Conservation (phyloP, 1,284 basidiomycete genomes). For the Albatrellus sp. region DNA sequence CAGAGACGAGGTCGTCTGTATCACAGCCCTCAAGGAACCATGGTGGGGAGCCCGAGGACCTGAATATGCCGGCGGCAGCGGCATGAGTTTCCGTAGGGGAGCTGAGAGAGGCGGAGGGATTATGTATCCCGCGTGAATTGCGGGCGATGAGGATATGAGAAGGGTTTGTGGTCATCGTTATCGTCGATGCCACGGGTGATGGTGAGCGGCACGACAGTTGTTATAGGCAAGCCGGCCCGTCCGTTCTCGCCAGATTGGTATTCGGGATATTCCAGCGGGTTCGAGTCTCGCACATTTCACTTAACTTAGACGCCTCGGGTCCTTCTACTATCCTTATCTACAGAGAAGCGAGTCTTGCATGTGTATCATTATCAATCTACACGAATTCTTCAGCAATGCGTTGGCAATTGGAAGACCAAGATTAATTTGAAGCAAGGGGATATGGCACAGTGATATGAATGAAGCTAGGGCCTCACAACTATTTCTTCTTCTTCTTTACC, state of each 20-base stretch:
- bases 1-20: slow-evolving; percentile 53
- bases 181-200: too few species aligned
- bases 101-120: slow-evolving; percentile 65
- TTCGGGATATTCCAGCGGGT: too few species aligned
- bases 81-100: slow-evolving; percentile 78
- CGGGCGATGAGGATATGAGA: slow-evolving; percentile 77
- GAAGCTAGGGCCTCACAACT: neutral
- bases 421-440: neutral
- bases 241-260: too few species aligned
- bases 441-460: too few species aligned
- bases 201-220: too few species aligned
- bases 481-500: slow-evolving; percentile 1
- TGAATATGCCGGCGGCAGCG: slow-evolving; percentile 69
- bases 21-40: slow-evolving; percentile 64
- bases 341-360: neutral
- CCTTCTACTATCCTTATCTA: neutral
- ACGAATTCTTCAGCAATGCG: too few species aligned
- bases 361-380: too few species aligned
- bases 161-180: slow-evolving; percentile 53
- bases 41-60: slow-evolving; percentile 64
- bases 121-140: slow-evolving; percentile 59
- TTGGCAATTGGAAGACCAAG: too few species aligned
- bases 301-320: too few species aligned
- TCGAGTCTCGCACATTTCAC: too few species aligned
- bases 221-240: too few species aligned